phyloP scores from a whole-genome alignment of 805 yeast species.

The Candida qinlingensis region DNA sequence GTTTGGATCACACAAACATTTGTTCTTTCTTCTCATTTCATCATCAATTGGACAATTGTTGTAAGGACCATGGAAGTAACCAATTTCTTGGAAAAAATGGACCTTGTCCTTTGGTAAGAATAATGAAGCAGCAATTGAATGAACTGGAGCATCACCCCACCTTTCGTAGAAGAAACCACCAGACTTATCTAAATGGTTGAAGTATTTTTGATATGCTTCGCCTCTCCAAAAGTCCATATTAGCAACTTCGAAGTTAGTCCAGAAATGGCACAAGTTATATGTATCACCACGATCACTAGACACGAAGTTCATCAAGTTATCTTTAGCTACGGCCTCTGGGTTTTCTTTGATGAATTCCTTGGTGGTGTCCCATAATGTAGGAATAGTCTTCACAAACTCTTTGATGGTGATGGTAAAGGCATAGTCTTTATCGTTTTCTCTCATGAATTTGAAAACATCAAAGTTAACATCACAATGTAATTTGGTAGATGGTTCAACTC shows the following conservation, averaged over 20 bases:
- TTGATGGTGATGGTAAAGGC: slow-evolving; percentile 76
- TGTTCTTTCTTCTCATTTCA: slow-evolving; percentile 49
- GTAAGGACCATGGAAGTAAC: slow-evolving; percentile 82
- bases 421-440: slow-evolving; percentile 66
- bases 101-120: slow-evolving; percentile 65
- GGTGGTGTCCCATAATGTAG: slow-evolving; percentile 74
- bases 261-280: slow-evolving; percentile 74
- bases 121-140: slow-evolving; percentile 79
- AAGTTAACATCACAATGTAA: slow-evolving; percentile 79
- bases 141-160: slow-evolving; percentile 95
- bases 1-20: slow-evolving; percentile 67
- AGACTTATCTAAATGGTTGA: slow-evolving; percentile 52
- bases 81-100: slow-evolving; percentile 81
- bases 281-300: slow-evolving; percentile 57
- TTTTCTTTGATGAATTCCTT: slow-evolving; percentile 49
- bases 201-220: slow-evolving; percentile 51
- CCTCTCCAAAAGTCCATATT: slow-evolving; percentile 66
- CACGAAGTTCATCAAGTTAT: slow-evolving; percentile 54
- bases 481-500: slow-evolving; percentile 84
- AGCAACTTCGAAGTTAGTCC: slow-evolving; percentile 78
- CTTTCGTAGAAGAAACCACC: slow-evolving; percentile 86
- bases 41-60: slow-evolving; percentile 71
- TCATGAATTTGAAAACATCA: slow-evolving; percentile 80
- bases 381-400: slow-evolving; percentile 68
- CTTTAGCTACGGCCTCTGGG: slow-evolving; percentile 42